Base-by-base conservation (phyloP, 163 green algal genomes). In the Chlamydomonas reinhardtii region DNA sequence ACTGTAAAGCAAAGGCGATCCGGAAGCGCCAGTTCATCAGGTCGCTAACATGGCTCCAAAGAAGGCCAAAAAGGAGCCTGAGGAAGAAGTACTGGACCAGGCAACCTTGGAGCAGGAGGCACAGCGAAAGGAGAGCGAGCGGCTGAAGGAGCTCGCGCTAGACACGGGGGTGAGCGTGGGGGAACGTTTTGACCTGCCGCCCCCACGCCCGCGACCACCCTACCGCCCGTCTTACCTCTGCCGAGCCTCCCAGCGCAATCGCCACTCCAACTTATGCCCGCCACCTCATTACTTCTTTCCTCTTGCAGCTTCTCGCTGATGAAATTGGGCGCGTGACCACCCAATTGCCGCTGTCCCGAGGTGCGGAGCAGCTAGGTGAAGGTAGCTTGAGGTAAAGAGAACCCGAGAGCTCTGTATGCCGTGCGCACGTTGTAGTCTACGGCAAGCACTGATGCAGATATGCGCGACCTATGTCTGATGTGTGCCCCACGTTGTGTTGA, bases 331-430 rank as follows among this genome's bases (percentile, higher is more conserved):
- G 80, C 5, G 70, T 86, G 27, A 86, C 80, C 15, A 56, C 69
- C 4, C 80, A 86, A 56, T 59, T 86, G 56, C 80, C 80, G 3
- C 70, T 86, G 2, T 86, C 80, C 4, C 79, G 79, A 86, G 80
- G 80, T 86, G n/a, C n/a, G n/a, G 31, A 70, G 15, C 24, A 14
- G 8, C 27, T 32, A n/a, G n/a, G n/a, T n/a, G n/a, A n/a, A n/a
- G n/a, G n/a, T n/a, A n/a, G n/a, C n/a, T n/a, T n/a, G n/a, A n/a
- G n/a, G n/a, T n/a, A n/a, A n/a, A n/a, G n/a, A n/a, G n/a, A n/a
- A n/a, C n/a, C n/a, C n/a, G n/a, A n/a, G n/a, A n/a, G n/a, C n/a
- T n/a, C n/a, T 31, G 25, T 15, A 70, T 32, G 12, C 62, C 24
- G 27, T 15, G 62, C 25, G n/a, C n/a, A n/a, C n/a, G n/a, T 32